phyloP scores from a whole-genome alignment of 2,329 filamentous ascomycete species.

The Calonectria pseudoturangicola region DNA sequence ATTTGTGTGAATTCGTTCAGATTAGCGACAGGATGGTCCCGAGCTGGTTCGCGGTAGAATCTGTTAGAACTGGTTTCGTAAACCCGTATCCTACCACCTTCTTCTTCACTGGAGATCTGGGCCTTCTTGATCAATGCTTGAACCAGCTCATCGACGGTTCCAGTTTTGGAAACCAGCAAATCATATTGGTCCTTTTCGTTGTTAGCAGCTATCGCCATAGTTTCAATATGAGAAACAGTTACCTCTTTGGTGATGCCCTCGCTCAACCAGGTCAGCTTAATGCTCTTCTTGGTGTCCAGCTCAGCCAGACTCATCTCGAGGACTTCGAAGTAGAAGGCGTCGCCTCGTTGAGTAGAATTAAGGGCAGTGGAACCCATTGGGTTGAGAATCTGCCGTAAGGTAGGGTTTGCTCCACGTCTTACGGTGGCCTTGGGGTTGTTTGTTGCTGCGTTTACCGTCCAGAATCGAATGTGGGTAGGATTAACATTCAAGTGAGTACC shows the following conservation, averaged over 20 bases:
- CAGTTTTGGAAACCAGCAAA: constrained; percentile 90
- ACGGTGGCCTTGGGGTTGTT: constrained; percentile 87
- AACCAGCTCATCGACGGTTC: constrained; percentile 86
- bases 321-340: constrained; percentile 93
- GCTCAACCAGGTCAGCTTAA: constrained; percentile 89
- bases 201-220: constrained; percentile 12
- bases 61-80: constrained; percentile 90
- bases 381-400: constrained; percentile 85
- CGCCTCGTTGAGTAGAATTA: constrained; percentile 81
- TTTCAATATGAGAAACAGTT: constrained; percentile 40
- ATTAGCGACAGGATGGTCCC: constrained; percentile 83
- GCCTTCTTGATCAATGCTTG: constrained; percentile 86
- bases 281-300: constrained; percentile 91
- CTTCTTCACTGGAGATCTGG: constrained; percentile 82
- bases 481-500: constrained; percentile 85
- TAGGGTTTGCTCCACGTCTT: constrained; percentile 82
- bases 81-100: constrained; percentile 82
- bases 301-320: constrained; percentile 96
- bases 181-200: constrained; percentile 81
- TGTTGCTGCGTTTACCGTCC: constrained; percentile 85
- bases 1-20: constrained; percentile 91
- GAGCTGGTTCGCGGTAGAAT: constrained; percentile 85
- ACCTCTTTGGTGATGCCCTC: constrained; percentile 96
- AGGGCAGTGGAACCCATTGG: constrained; percentile 81
- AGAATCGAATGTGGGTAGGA: constrained; percentile 92